Conservation (phyloP, 345 rosid genomes). For the Gossypioides kirkii region DNA sequence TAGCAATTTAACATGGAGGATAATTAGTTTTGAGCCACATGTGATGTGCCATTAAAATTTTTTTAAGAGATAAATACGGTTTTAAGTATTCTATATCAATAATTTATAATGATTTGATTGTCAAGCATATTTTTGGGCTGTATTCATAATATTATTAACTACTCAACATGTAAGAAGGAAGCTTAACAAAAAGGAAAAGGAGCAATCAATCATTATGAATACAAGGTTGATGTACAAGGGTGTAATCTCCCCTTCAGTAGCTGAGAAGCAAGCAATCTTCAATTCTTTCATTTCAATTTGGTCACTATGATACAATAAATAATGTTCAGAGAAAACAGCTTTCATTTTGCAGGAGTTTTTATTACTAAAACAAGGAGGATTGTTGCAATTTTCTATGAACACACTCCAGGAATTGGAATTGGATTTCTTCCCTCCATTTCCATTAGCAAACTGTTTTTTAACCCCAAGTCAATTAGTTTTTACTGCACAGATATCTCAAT, state of each 20-base stretch:
- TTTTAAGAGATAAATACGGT: too few species aligned
- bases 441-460: neutral
- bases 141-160: too few species aligned
- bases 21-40: too few species aligned
- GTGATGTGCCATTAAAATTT: too few species aligned
- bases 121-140: too few species aligned
- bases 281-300: constrained; percentile 21
- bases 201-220: neutral
- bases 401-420: neutral
- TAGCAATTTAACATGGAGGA: too few species aligned
- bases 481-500: constrained; percentile 20
- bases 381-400: constrained; percentile 7
- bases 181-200: neutral
- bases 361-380: constrained; percentile 4
- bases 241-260: constrained; percentile 12
- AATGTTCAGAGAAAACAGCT: neutral
- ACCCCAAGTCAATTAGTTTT: constrained; percentile 10
- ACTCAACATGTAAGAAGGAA: too few species aligned
- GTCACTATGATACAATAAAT: constrained; percentile 1
- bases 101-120: too few species aligned
- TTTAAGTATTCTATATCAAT: too few species aligned
- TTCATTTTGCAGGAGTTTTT: constrained; percentile 7
- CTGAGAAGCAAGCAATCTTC: constrained; percentile 18
- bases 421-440: constrained; percentile 13
- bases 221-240: neutral